Evolutionary conservation across 2,329 filamentous ascomycete genomes (phyloP), one percentile per base, ranked within the genome.

Genomic region (Rhinocladiella similis): DNA sequence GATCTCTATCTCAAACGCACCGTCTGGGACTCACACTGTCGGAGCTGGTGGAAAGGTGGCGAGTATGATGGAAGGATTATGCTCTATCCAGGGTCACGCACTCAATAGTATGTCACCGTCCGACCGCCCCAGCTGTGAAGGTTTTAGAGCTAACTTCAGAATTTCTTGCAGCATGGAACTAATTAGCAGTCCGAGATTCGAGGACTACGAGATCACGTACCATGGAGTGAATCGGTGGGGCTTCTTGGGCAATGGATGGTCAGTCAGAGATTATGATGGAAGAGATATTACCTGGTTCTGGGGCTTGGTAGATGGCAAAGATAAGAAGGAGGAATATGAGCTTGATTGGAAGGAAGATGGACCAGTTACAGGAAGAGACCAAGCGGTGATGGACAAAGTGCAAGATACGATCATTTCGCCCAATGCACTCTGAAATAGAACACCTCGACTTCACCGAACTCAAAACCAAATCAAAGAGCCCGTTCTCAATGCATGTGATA

Each of bases 271-370:
- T 65, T 69, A 70, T 64, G 74, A 78, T 66, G 75, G 75, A 16
- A 70, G 75, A 51, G 75, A 77, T 65, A 70, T 77, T 20, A 77
- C 74, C 43, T 67, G 73, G 61, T 78, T 78, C 67, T 54, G 77
- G 46, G 75, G 75, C 0, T 59, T 59, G 48, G 54, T 77, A 59
- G 68, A 75, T 18, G 43, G 43, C 41, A n/a, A 18, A n/a, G 48
- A 51, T 19, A 41, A 41, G 16, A 33, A 51, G 35, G 20, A 33
- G 16, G 27, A 29, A 12, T 49, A 33, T 5, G 47, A 25, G 22
- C 22, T 25, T 25, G 22, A 25, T 7, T 25, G 22, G 22, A 25
- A 25, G 22, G 22, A 25, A 25, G 22, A 25, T 25, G 7, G 4
- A 25, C 7, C 22, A 5, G 22, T 7, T 25, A 25, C 4, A 25